Base-by-base conservation (phyloP, 192 early-diverging fungal genomes). In the Gaertneriomyces semiglobifer region DNA sequence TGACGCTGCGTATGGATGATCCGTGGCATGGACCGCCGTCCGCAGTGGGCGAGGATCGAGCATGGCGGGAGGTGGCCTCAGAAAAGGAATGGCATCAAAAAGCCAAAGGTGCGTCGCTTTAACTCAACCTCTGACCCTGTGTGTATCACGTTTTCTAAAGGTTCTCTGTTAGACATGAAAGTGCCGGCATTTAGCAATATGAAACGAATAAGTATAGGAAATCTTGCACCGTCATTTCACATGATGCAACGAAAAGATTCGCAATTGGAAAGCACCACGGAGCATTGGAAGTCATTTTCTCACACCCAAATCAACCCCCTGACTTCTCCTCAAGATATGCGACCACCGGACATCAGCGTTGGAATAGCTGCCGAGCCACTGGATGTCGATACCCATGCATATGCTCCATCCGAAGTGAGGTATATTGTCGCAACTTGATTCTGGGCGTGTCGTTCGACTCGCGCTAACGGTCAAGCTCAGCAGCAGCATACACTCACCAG, bases 31-130 rank as follows among this genome's bases (percentile, higher is more conserved):
- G 58, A 10, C 46, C 58, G 4, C 66, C 66, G 10, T 44, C 58
- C 6, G 46, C 66, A 4, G 47, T 68, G 25, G 69, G 69, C n/a
- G 69, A 71, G 43, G 69, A 62, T 16, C 57, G 50, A 38, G 62
- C 57, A 9, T 71, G 69, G 69, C 14, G 69, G 52, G 69, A 71
- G 43, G 69, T 71, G 4, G 69, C 56, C 45, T 20, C 47, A 55
- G 69, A 71, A 44, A 71, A 71, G 55, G 69, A 62, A 52, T 71
- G 69, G 69, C 11, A 16, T 20, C 62, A 71, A 44, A 6, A 46
- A 19, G 69, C 51, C n/a, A 63, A 63, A 59, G 69, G 69, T 71
- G 8, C n/a, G 69, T 63, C 12, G 25, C 2, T 33, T 0, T 33
- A 33, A 33, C 25, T 33, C 25, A 33, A 33, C 25, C 25, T 33